phyloP scores from a whole-genome alignment of 1,139 yeast species.

The Scheffersomyces cryptocercus region DNA sequence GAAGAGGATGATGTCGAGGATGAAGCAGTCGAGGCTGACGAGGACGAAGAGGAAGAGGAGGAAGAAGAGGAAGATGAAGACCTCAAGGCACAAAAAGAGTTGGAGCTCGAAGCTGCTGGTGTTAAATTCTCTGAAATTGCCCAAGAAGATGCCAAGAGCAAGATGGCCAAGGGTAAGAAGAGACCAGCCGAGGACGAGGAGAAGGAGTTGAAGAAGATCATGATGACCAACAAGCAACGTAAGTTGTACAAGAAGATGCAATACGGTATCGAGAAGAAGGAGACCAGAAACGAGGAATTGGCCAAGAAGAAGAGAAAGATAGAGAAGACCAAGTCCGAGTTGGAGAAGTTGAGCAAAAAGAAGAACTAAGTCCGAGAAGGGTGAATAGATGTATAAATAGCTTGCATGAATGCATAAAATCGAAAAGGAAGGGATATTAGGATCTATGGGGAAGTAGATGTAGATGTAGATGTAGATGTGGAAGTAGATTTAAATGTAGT shows the following conservation, averaged over 20 bases:
- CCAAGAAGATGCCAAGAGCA: constrained; percentile 30
- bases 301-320: constrained; percentile 77
- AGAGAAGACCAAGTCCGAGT: constrained; percentile 63
- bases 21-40: constrained; percentile 51
- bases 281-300: constrained; percentile 71
- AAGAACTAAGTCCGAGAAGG: background rate
- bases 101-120: constrained; percentile 90
- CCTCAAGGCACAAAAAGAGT: constrained; percentile 72
- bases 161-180: constrained; percentile 32
- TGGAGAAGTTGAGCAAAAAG: constrained; percentile 40
- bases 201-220: constrained; percentile 84
- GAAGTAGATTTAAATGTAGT: too few relatives aligned
- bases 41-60: constrained; percentile 44
- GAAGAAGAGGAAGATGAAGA: constrained; percentile 60
- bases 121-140: constrained; percentile 66
- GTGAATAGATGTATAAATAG: background rate
- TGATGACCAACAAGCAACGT: constrained; percentile 98
- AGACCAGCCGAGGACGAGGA: constrained; percentile 65
- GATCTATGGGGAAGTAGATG: too few relatives aligned
- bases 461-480: too few relatives aligned
- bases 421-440: too few relatives aligned
- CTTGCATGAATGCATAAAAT: background rate
- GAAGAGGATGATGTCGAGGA: constrained; percentile 53
- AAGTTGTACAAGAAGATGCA: constrained; percentile 95
- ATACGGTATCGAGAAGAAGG: constrained; percentile 85